A percentile compares a stretch with the other conserved stretches of the same genome.
These are phyloP conservation scores for Ophiorrhiza pumila DNA, from an alignment of 257 asterid species.

Conservation along the genomic window DNA sequence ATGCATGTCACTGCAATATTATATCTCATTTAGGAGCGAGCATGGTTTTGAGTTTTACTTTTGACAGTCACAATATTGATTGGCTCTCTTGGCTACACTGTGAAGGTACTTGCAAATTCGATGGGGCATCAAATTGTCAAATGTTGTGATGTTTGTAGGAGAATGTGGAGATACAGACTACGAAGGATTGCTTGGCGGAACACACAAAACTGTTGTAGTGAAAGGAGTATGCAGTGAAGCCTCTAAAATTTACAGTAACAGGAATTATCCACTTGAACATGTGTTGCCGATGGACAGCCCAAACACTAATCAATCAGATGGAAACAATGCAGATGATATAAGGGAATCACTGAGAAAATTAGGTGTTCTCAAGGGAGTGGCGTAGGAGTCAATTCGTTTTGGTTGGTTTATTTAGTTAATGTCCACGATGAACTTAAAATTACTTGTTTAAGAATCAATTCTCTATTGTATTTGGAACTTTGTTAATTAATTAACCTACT, in stretches of 20 bases:
- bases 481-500: no score
- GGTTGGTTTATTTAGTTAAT: no score
- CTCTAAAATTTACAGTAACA: conserved; percentile 36
- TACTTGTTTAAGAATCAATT: no score
- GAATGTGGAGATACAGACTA: conserved; percentile 77
- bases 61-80: no score
- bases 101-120: conserved; percentile 60
- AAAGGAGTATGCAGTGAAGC: conserved; percentile 43
- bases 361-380: no score
- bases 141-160: conserved; percentile 58
- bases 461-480: no score
- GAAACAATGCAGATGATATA: conserved; percentile 33
- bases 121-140: conserved; percentile 69
- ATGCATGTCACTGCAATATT: no score
- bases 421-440: no score
- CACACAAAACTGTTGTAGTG: conserved; percentile 56
- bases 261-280: conserved; percentile 66
- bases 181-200: conserved; percentile 60
- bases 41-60: no score
- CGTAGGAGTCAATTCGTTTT: no score
- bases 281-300: conserved; percentile 46
- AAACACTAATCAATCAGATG: conserved; percentile 36
- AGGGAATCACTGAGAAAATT: conserved; percentile 42
- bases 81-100: no score
- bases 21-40: no score